A percentile compares a stretch with the other conserved stretches of the same genome.
phyloP scores from a whole-genome alignment of 768 basidiomycete genomes.

The Lepiota brunneoincarnata region DNA sequence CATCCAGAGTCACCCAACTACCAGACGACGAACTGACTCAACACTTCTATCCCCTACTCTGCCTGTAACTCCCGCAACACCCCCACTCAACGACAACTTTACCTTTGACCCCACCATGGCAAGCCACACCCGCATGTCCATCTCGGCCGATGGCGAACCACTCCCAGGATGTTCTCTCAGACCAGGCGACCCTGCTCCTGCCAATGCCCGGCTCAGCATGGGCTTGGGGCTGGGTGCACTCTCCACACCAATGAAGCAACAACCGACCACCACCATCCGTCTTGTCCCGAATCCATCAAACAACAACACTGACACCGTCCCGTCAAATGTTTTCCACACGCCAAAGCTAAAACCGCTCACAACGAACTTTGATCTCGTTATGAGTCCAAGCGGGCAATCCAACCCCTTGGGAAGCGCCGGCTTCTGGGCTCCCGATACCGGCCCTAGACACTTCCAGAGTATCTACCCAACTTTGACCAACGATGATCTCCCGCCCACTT shows the following conservation, averaged over 20 bases:
- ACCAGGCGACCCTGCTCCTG: conserved; percentile 59
- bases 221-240: conserved; percentile 40
- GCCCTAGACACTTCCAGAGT: conserved; percentile 20
- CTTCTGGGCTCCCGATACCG: conserved; percentile 30
- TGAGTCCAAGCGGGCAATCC: conserved; percentile 43
- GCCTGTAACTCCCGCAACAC: conserved; percentile 31
- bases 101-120: conserved; percentile 33
- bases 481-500: conserved; percentile 25
- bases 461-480: conserved; percentile 39
- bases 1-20: conserved; percentile 15
- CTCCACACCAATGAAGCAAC: conserved; percentile 37
- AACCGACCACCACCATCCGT: conserved; percentile 51
- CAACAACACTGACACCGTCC: conserved; percentile 15
- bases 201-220: conserved; percentile 58
- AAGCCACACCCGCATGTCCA: conserved; percentile 21
- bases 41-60: conserved; percentile 42
- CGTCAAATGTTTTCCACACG: conserved; percentile 33
- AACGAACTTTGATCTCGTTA: conserved; percentile 65
- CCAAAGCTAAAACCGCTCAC: conserved; percentile 65
- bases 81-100: conserved; percentile 49
- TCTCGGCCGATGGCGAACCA: conserved; percentile 38
- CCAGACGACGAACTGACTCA: conserved; percentile 36
- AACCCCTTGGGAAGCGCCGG: conserved; percentile 20
- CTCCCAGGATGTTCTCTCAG: conserved; percentile 59
- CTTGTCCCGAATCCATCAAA: conserved; percentile 37